Evolutionary conservation across 2,329 filamentous ascomycete species (phyloP), one percentile per base, ranked within the genome.

Genomic region (Pestalotiopsis sp.): DNA sequence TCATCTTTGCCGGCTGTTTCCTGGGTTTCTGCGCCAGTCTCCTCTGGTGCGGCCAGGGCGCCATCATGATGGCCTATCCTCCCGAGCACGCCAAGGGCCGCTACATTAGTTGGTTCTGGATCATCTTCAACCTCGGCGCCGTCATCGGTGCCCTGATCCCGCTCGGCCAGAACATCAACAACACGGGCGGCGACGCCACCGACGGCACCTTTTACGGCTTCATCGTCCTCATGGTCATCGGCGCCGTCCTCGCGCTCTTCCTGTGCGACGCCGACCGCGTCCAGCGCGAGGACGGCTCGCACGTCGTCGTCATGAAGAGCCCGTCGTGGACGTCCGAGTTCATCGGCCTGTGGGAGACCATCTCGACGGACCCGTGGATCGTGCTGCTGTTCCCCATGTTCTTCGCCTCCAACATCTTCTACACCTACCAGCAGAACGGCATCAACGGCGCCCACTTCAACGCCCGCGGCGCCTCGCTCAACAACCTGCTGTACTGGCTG

Each of bases 51-150:
- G 93, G 91, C 1, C 92, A 95, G 80, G 92, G 93, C 68, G 90
- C 92, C 68, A 93, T 95, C 75, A 94, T 95, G 91, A 95, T 97
- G 89, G 90, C 92, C 55, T 97, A 97, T 78, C 94, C 94, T 1
- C 84, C 87, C 22, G 94, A 97, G 81, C 80, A 88, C 40, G 88
- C 89, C 71, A 97, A 97, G 84, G 94, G 94, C 58, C 90, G 91
- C 68, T 97, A 94, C 79, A 97, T 97, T 78, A 92, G 92, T 69
- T 90, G 89, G 83, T 97, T 97, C 82, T 97, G 94, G 94, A 90
- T 94, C 78, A 97, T 98, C 75, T 98, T 97, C 86, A 97, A 97
- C 80, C 80, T 94, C 68, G 94, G 94, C 73, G 94, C 90, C 74
- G 94, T 97, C 69, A 93, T 98, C 78, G 94, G 94, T 70, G 89